Conservation (phyloP, 2,329 filamentous ascomycete species). For the Bipolaris victoriae region DNA sequence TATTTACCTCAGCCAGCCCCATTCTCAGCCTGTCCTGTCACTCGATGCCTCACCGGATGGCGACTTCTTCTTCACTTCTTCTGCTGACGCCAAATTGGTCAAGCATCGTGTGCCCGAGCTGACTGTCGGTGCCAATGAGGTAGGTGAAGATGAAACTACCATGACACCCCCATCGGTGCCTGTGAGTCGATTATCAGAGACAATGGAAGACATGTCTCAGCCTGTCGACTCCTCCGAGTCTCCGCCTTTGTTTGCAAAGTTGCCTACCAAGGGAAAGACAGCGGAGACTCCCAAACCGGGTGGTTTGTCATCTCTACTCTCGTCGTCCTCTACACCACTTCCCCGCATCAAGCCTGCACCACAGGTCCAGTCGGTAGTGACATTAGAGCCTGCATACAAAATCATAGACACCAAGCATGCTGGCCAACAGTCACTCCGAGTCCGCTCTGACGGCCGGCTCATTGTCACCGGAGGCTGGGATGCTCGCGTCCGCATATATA, state of each 20-base stretch:
- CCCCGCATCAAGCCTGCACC: constrained; percentile 15
- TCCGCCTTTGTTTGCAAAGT: constrained; percentile 28
- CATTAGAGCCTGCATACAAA: constrained; percentile 60
- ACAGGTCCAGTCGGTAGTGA: constrained; percentile 6
- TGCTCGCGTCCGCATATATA: constrained; percentile 79
- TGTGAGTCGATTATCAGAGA: not conserved
- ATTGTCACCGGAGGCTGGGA: constrained; percentile 97
- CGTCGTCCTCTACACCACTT: constrained; percentile 14
- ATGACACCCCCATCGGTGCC: not conserved
- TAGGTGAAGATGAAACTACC: not conserved
- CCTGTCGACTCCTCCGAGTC: not conserved
- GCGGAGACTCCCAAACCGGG: constrained; percentile 9
- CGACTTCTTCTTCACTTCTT: constrained; percentile 75
- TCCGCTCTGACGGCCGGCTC: constrained; percentile 81
- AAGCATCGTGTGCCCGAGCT: constrained; percentile 70
- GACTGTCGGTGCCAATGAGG: not conserved
- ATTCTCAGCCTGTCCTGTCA: constrained; percentile 83
- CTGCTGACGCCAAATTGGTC: constrained; percentile 78
- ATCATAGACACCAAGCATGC: constrained; percentile 80
- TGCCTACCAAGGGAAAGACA: constrained; percentile 9
- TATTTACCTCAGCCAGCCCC: constrained; percentile 70
- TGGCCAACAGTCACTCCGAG: constrained; percentile 80
- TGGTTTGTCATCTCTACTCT: constrained; percentile 37
- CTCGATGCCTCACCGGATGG: constrained; percentile 46
- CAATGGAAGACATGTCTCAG: not conserved